phyloP scores from a whole-genome alignment of 2,329 filamentous ascomycete species.

The Macrophomina tecta region DNA sequence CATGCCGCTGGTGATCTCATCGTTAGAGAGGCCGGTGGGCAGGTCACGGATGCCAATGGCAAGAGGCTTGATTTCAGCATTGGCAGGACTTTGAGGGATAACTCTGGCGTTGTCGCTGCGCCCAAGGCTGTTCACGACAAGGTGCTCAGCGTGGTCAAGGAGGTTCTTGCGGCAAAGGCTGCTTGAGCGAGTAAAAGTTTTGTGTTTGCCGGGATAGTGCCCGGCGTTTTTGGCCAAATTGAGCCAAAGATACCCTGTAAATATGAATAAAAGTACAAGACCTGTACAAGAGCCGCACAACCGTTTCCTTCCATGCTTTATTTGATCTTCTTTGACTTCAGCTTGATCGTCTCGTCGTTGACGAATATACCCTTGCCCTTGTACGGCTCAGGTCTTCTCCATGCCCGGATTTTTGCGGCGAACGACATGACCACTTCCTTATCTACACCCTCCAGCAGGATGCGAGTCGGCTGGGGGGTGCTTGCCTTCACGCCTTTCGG shows the following conservation, averaged over 20 bases:
- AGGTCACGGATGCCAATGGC: slow-evolving; percentile 88
- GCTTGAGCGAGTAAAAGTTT: slow-evolving; percentile 16
- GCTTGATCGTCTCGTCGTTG: slow-evolving; percentile 94
- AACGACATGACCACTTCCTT: slow-evolving; percentile 89
- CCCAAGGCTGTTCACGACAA: slow-evolving; percentile 75
- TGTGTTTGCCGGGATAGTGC: slow-evolving; percentile 13
- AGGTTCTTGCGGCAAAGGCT: slow-evolving; percentile 66
- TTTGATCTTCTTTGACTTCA: slow-evolving; percentile 85
- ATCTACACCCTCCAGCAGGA: slow-evolving; percentile 86
- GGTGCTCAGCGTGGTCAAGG: slow-evolving; percentile 82
- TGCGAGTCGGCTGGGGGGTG: slow-evolving; percentile 87
- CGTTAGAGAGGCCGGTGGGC: slow-evolving; percentile 89
- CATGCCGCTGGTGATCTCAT: slow-evolving; percentile 95
- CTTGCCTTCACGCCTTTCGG: slow-evolving; percentile 84
- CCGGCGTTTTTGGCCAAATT: slow-evolving; percentile 17
- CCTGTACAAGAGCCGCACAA: slow-evolving; percentile 12
- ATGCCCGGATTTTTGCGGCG: slow-evolving; percentile 84
- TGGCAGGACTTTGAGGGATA: slow-evolving; percentile 83
- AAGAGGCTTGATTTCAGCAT: slow-evolving; percentile 84
- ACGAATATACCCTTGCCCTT: slow-evolving; percentile 99
- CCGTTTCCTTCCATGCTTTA: slow-evolving; percentile 34
- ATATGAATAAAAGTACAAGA: slow-evolving; percentile 26
- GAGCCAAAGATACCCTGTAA: slow-evolving; percentile 25
- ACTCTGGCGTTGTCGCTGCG: slow-evolving; percentile 93
- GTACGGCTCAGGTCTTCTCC: slow-evolving; percentile 94